Conservation (phyloP, 192 early-diverging fungal genomes). For the Chytriomyces sp. region DNA sequence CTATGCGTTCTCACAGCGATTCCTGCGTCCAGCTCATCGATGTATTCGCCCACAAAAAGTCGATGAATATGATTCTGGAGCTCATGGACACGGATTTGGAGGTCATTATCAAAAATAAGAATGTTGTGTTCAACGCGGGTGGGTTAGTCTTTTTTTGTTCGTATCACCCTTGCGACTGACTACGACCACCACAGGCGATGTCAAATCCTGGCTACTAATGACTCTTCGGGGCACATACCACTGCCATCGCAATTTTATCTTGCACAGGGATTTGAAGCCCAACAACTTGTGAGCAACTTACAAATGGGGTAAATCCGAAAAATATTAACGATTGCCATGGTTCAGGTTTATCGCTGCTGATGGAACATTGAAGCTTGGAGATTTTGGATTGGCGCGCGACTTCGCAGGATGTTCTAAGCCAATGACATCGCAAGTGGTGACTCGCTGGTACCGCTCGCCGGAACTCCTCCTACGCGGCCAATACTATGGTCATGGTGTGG, state of each 20-base stretch:
- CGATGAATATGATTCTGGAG: slow-evolving; percentile 92
- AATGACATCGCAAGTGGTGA: slow-evolving; percentile 95
- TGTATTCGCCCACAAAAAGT: slow-evolving; percentile 89
- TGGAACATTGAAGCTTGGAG: slow-evolving; percentile 94
- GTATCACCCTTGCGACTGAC: slow-evolving; percentile 15
- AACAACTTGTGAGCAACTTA: slow-evolving; percentile 55
- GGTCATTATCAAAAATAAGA: slow-evolving; percentile 93
- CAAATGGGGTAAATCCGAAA: too few relatives aligned
- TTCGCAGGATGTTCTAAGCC: slow-evolving; percentile 80
- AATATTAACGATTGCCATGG: neutral
- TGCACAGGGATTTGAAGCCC: slow-evolving; percentile 80
- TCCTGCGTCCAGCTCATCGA: slow-evolving; percentile 75
- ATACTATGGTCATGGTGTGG: slow-evolving; percentile 85
- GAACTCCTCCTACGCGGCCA: slow-evolving; percentile 90
- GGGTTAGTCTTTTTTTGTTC: neutral
- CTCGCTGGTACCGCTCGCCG: slow-evolving; percentile 95
- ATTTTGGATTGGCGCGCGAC: slow-evolving; percentile 98
- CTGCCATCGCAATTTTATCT: slow-evolving; percentile 86
- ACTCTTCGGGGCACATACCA: slow-evolving; percentile 89
- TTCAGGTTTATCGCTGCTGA: slow-evolving; percentile 57
- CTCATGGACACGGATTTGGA: slow-evolving; percentile 95
- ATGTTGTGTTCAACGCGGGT: slow-evolving; percentile 80
- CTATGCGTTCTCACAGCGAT: neutral
- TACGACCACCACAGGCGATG: slow-evolving; percentile 58
- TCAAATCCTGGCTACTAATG: slow-evolving; percentile 99